Percentiles rank a stretch among this genome's conserved stretches.
Evolutionary conservation across 768 basidiomycete genomes (phyloP).

Genomic region (Suillus sp.): DNA sequence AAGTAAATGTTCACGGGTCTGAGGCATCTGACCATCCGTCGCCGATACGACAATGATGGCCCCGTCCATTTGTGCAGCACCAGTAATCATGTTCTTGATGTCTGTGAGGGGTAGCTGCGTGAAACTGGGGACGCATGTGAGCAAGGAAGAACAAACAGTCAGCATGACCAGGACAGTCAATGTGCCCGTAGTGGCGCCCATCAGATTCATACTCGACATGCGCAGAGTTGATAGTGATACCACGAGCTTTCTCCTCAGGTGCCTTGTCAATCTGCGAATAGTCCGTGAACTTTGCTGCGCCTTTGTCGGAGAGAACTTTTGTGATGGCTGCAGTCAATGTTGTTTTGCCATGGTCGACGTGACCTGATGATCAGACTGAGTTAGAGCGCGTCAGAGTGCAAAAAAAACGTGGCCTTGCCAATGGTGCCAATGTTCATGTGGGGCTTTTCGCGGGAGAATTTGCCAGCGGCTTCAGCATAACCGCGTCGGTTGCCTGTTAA

Average conservation of each 20-base stretch:
- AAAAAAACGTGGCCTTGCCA: conserved; percentile 44
- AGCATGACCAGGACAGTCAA: conserved; percentile 96
- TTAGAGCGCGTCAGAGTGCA: conserved; percentile 20
- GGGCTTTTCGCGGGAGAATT: conserved; percentile 76
- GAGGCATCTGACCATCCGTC: conserved; percentile 99
- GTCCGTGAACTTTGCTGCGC: conserved; percentile 86
- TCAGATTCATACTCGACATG: conserved; percentile 98
- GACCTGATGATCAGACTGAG: conserved; percentile 50
- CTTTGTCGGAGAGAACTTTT: conserved; percentile 79
- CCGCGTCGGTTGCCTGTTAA: conserved; percentile 43
- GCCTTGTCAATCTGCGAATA: conserved; percentile 99
- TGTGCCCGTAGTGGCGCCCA: conserved; percentile 92
- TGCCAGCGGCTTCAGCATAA: conserved; percentile 66
- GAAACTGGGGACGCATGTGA: conserved; percentile 13
- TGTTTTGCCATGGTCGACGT: conserved; percentile 98
- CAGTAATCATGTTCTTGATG: conserved; percentile 99
- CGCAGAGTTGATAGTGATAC: conserved; percentile 98
- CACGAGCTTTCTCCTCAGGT: conserved; percentile 98
- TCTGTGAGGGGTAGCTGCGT: conserved; percentile 44
- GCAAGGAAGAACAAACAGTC: conserved; percentile 64
- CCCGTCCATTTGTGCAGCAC: conserved; percentile 97
- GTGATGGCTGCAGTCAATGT: conserved; percentile 96
- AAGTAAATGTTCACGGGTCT: conserved; percentile 97
- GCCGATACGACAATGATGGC: conserved; percentile 97
- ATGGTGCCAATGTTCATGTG: conserved; percentile 97